These are phyloP conservation scores for Urtica urens DNA, from an alignment of 306 rosid species.

Conservation along the genomic window DNA sequence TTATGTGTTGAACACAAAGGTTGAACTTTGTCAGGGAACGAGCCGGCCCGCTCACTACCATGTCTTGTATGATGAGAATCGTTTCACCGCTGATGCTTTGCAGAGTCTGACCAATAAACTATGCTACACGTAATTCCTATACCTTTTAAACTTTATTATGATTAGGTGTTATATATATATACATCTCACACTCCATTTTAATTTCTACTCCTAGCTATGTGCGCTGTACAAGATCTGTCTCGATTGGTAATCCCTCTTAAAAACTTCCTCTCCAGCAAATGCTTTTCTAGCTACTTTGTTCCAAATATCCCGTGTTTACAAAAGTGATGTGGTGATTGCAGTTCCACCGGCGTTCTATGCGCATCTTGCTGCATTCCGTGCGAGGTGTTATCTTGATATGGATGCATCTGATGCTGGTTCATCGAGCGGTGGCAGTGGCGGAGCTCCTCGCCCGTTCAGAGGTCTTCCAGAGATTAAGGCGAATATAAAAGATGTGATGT, in stretches of 20 bases:
- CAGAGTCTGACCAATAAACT: constrained; percentile 31
- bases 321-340: background rate
- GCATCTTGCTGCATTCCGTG: constrained; percentile 26
- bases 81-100: constrained; percentile 22
- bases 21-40: constrained; percentile 26
- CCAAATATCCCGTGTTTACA: background rate
- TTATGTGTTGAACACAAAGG: background rate
- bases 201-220: constrained; percentile 25
- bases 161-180: background rate
- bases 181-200: background rate
- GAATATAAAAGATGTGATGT: constrained; percentile 31
- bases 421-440: background rate
- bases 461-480: constrained; percentile 18
- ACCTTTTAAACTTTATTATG: background rate
- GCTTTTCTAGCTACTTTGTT: background rate
- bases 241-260: constrained; percentile 21
- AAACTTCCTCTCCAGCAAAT: background rate
- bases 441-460: constrained; percentile 3
- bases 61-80: constrained; percentile 36
- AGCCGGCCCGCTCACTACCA: constrained; percentile 39
- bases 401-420: constrained; percentile 22
- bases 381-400: constrained; percentile 20
- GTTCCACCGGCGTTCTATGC: constrained; percentile 39
- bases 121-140: constrained; percentile 49
- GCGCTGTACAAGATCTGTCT: constrained; percentile 41